Evolutionary conservation across 169 alveolate species (phyloP).

Genomic region (Besnoitia besnoiti): DNA sequence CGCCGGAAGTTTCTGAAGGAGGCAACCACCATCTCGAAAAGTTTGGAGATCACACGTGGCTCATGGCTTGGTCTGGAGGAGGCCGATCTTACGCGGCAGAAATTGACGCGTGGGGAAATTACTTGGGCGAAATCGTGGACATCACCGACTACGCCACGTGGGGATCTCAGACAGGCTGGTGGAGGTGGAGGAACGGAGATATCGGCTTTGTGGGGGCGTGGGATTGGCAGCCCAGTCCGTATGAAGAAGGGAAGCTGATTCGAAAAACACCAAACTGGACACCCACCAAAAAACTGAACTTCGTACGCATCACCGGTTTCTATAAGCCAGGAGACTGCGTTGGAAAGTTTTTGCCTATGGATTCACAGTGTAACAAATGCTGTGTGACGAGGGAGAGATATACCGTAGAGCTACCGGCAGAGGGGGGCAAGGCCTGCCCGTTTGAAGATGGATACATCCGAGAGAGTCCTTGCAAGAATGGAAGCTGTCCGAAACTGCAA

Average conservation of each 20-base stretch:
- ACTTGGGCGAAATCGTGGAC: background rate
- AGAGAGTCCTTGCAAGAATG: background rate
- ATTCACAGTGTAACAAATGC: constrained; percentile 4
- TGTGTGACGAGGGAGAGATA: background rate
- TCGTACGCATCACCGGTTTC: constrained; percentile 4
- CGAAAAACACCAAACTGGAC: background rate
- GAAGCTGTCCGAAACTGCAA: background rate
- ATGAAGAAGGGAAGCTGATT: background rate
- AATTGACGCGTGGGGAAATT: constrained; percentile 30
- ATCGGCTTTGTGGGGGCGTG: background rate
- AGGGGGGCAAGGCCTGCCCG: background rate
- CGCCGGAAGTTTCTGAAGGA: background rate
- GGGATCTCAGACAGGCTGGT: constrained; percentile 2
- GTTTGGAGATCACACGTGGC: constrained; percentile 12
- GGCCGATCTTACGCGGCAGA: background rate
- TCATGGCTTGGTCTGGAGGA: background rate
- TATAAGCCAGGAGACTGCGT: constrained; percentile 10
- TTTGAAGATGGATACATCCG: background rate
- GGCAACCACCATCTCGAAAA: background rate
- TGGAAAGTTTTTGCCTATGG: constrained; percentile 13
- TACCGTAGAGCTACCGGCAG: background rate
- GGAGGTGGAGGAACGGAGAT: background rate
- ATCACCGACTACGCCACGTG: background rate
- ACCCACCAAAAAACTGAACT: background rate
- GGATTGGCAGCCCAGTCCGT: background rate